Evolutionary conservation across 2,329 filamentous ascomycete species (phyloP).

Genomic region (Fusarium transvaalense): DNA sequence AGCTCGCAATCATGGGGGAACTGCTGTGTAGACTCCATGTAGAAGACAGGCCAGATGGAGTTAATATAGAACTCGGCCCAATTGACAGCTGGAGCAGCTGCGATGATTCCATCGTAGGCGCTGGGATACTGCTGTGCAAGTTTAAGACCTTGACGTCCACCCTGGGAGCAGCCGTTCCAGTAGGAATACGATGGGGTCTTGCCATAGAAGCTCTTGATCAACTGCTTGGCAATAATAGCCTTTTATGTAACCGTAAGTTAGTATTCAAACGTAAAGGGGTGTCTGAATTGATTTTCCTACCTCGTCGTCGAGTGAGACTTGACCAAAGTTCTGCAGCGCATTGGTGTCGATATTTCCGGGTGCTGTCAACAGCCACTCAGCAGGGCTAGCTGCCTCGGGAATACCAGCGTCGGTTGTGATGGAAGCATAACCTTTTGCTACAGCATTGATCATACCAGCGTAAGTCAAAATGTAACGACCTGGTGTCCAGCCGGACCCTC

Average conservation of each 20-base stretch:
- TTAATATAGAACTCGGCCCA: constrained; percentile 7
- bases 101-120: background rate
- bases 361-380: background rate
- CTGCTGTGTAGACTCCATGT: constrained; percentile 22
- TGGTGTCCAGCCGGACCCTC: background rate
- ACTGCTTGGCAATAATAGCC: background rate
- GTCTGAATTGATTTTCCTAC: background rate
- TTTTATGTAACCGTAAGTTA: background rate
- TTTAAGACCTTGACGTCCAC: background rate
- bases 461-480: background rate
- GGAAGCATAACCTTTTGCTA: background rate
- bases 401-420: background rate
- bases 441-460: background rate
- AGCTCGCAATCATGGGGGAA: constrained; percentile 25
- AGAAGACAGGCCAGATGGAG: constrained; percentile 18
- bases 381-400: background rate
- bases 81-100: background rate
- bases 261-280: background rate
- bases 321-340: background rate
- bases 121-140: constrained; percentile 12
- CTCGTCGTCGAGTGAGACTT: background rate
- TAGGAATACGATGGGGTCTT: background rate
- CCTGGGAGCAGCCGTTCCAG: constrained; percentile 3
- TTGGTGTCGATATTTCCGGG: background rate
- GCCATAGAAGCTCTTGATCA: constrained; percentile 1